These are phyloP conservation scores for Pittosporum tobira DNA, from an alignment of 129 eudicot species.

Conservation along the genomic window DNA sequence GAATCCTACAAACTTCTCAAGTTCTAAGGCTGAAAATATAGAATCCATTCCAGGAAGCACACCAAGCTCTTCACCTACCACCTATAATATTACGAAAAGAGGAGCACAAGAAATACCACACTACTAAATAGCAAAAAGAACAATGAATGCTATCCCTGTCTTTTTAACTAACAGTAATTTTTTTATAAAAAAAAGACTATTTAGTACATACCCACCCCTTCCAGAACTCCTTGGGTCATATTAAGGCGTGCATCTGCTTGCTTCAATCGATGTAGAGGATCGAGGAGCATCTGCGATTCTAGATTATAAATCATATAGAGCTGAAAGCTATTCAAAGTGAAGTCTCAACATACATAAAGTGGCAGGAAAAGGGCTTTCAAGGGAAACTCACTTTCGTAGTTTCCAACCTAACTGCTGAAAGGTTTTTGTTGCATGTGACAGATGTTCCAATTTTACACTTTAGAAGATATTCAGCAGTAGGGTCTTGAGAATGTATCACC, in stretches of 20 bases:
- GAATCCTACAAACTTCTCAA: constrained; percentile 53
- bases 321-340: constrained; percentile 5
- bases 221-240: constrained; percentile 88
- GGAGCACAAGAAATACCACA: constrained; percentile 4
- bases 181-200: not conserved
- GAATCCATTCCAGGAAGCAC: constrained; percentile 99
- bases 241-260: constrained; percentile 88
- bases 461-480: constrained; percentile 72
- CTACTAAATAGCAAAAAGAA: not conserved
- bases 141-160: not conserved
- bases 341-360: not conserved
- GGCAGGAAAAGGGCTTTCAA: not conserved
- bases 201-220: constrained; percentile 91
- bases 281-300: constrained; percentile 67
- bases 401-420: constrained; percentile 84
- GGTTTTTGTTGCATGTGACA: constrained; percentile 47
- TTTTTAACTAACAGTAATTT: not conserved
- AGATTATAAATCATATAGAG: constrained; percentile 13
- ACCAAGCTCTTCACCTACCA: constrained; percentile 95
- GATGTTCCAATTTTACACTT: constrained; percentile 69
- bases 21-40: constrained; percentile 66
- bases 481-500: constrained; percentile 85
- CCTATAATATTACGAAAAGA: constrained; percentile 40
- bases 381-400: constrained; percentile 65
- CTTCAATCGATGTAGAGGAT: constrained; percentile 65